Base-by-base conservation (phyloP, 2,329 filamentous ascomycete genomes). In the Cyphellophora europaea region DNA sequence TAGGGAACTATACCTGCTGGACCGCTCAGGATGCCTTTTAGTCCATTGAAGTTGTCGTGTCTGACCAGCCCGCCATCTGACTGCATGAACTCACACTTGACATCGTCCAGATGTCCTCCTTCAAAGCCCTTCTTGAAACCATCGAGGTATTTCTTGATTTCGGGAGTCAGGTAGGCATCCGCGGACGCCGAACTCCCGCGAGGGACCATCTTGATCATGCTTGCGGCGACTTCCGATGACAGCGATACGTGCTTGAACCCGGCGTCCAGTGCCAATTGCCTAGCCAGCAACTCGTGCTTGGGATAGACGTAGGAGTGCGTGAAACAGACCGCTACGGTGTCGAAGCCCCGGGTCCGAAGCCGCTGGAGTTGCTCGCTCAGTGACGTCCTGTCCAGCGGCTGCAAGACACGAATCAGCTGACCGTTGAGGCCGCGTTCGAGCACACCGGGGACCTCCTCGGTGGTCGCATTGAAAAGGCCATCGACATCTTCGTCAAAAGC, bases 271-370 rank as follows among this genome's bases (percentile, higher is more conserved):
- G 88, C 88, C 35, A 93, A 64, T 43, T 71, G 72, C n/a, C 86
- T 87, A 13, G 94, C 72, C 28, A 82, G 54, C 0, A 75, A 75
- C 53, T 95, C 88, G 49, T 94, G 88, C 21, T 84, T 75, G 0
- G 85, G 86, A 52, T 84, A 94, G 0, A 86, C 93, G 54, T 93
- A 94, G 3, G 82, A 84, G 54, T 94, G 86, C 72, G 93, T 84
- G 38, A 6, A 58, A 49, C 5, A 27, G 14, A 38, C 30, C 18
- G 35, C 32, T 29, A 35, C 15, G 11, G 31, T 29, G 17, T 28
- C 18, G 17, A 31, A 35, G 3, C 36, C 32, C 12, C 35, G 12
- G 17, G 30, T n/a, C 36, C 25, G 32, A 10, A 35, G 36, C 14
- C 67, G 66, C 55, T 85, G 67, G 21, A 88, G 60, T 48, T 83